These are phyloP conservation scores for Sindora glabra DNA, from an alignment of 306 rosid species.

Conservation along the genomic window DNA sequence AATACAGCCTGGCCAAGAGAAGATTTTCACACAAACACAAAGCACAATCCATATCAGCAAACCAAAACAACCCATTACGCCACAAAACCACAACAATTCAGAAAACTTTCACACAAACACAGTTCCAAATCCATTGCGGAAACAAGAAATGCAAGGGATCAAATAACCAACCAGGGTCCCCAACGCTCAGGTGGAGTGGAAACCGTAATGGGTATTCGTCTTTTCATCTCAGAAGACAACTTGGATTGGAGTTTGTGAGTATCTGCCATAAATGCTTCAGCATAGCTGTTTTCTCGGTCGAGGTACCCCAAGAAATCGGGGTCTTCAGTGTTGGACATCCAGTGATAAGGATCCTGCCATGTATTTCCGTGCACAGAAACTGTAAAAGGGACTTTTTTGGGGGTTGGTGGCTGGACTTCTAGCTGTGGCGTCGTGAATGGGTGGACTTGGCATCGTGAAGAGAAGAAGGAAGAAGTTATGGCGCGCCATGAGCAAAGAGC, in stretches of 20 bases:
- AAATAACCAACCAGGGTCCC: conserved; percentile 76
- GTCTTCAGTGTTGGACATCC: conserved; percentile 79
- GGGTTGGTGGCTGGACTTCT: conserved; percentile 47
- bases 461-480: conserved; percentile 25
- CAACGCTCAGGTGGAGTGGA: conserved; percentile 89
- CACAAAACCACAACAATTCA: not conserved
- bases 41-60: too few species aligned
- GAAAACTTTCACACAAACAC: not conserved
- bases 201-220: conserved; percentile 52
- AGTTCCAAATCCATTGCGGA: not conserved
- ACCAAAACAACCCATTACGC: not conserved
- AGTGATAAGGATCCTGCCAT: conserved; percentile 72
- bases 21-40: not conserved
- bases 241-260: conserved; percentile 35
- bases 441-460: conserved; percentile 30
- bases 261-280: conserved; percentile 81
- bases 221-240: conserved; percentile 65
- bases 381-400: conserved; percentile 56
- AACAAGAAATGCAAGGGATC: conserved; percentile 4
- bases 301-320: conserved; percentile 51
- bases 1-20: conserved; percentile 62
- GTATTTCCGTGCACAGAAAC: conserved; percentile 53
- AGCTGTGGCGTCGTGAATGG: conserved; percentile 23
- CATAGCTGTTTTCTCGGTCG: conserved; percentile 54
- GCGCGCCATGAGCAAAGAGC: not conserved